Conservation (phyloP, 345 rosid genomes). For the Eucalyptus camaldulensis region DNA sequence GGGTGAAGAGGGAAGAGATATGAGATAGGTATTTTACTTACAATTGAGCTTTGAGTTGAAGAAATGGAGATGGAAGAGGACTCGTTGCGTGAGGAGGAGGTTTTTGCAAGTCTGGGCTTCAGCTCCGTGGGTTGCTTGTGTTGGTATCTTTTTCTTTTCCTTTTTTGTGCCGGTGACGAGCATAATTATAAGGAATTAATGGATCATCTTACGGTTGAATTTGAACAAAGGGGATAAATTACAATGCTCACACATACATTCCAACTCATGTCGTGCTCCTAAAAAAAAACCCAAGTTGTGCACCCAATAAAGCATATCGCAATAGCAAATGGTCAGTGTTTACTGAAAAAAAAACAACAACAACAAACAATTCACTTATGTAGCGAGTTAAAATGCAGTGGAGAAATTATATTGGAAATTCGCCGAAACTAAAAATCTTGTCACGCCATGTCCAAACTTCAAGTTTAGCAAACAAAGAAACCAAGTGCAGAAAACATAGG, state of each 20-base stretch:
- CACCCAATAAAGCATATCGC: neutral
- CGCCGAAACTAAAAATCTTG: accelerated
- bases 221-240: no score
- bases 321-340: neutral
- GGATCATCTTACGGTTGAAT: no score
- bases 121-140: neutral
- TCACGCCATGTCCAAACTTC: neutral
- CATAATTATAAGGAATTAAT: no score
- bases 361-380: neutral
- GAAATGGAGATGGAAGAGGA: neutral
- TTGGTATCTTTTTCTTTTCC: no score
- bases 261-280: no score
- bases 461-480: neutral
- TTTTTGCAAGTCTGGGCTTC: neutral
- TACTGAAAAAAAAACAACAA: no score
- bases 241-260: no score
- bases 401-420: no score
- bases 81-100: neutral
- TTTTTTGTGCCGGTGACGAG: neutral
- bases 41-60: neutral
- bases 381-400: neutral
- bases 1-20: neutral
- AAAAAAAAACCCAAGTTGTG: neutral
- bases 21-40: neutral
- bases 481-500: neutral